A percentile compares a stretch with the other conserved stretches of the same genome.
Conservation (phyloP, 2,329 filamentous ascomycete genomes). For the Arthrobotrys iridis region DNA sequence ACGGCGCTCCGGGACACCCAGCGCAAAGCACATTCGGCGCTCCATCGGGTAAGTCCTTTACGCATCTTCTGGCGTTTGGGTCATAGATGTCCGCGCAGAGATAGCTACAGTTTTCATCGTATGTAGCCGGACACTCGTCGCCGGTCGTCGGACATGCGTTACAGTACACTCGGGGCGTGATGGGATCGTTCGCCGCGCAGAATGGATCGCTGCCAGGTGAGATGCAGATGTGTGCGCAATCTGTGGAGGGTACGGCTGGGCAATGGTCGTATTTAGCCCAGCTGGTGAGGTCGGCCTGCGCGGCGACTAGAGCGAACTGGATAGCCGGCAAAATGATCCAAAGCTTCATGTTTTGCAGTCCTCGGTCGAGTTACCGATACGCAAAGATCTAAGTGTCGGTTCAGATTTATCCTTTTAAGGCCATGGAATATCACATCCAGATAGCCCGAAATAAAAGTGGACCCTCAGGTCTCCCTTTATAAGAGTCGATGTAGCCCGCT, state of each 20-base stretch:
- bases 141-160: not conserved
- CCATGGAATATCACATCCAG: not conserved
- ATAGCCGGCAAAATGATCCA: not conserved
- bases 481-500: not conserved
- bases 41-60: not conserved
- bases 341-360: not conserved
- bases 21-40: slow-evolving; percentile 6
- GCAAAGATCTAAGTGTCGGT: not conserved
- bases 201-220: not conserved
- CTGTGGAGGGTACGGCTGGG: not conserved
- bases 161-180: slow-evolving; percentile 3
- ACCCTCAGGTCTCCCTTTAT: slow-evolving; percentile 2
- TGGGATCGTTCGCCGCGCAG: not conserved
- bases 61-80: not conserved
- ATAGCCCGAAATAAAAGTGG: not conserved
- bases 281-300: not conserved
- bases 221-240: slow-evolving; percentile 7
- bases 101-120: not conserved
- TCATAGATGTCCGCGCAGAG: not conserved
- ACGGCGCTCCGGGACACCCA: not conserved
- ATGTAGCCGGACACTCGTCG: not conserved
- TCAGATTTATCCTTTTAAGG: not conserved
- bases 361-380: no score
- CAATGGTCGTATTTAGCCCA: slow-evolving; percentile 15
- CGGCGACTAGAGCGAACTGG: not conserved